These are phyloP conservation scores for Calocybe gambosa DNA, from an alignment of 1,284 basidiomycete species.

Conservation along the genomic window DNA sequence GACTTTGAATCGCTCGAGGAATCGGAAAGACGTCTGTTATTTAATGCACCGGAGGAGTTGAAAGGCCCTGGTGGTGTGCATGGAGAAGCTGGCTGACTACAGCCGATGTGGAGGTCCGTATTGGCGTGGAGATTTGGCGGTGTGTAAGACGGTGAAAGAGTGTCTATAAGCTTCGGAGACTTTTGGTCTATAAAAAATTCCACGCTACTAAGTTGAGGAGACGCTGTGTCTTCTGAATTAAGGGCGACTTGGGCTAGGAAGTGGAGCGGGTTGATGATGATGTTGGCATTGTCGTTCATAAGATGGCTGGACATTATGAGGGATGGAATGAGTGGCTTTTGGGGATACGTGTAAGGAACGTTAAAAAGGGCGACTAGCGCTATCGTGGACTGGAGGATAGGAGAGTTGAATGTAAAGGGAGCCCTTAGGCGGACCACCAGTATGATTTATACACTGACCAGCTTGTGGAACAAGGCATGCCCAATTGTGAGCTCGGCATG, in stretches of 20 bases:
- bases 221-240: conserved; percentile 19
- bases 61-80: conserved; percentile 18
- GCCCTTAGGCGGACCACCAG: conserved; percentile 1
- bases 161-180: background rate
- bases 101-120: conserved; percentile 20
- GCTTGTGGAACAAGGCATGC: conserved; percentile 12
- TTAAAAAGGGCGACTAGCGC: conserved; percentile 27
- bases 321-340: conserved; percentile 18
- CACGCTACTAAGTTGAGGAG: background rate
- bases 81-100: conserved; percentile 16
- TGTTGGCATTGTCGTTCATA: conserved; percentile 12
- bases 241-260: conserved; percentile 34
- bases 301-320: conserved; percentile 13
- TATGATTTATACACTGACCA: conserved; percentile 4
- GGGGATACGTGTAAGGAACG: conserved; percentile 15
- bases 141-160: background rate
- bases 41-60: conserved; percentile 22
- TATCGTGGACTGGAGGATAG: conserved; percentile 9
- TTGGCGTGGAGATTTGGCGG: conserved; percentile 1
- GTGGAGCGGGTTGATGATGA: conserved; percentile 31
- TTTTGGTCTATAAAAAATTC: background rate
- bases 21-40: conserved; percentile 18
- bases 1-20: conserved; percentile 20
- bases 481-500: conserved; percentile 22
- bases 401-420: background rate